Conservation (phyloP, 148 eudicot genomes). For the Silene conica region DNA sequence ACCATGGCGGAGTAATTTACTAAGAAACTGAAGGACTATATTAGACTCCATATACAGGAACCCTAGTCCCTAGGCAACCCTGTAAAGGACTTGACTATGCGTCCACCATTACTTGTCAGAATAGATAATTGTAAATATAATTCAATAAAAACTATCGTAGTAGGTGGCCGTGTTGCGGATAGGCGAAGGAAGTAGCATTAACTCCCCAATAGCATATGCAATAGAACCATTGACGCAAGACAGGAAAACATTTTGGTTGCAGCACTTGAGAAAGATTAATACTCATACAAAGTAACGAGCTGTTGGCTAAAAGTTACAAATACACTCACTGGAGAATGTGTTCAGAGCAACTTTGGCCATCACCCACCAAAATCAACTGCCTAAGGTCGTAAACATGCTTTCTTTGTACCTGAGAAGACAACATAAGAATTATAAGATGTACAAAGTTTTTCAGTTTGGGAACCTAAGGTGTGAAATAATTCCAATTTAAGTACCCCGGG, state of each 20-base stretch:
- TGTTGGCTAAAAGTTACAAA: background rate
- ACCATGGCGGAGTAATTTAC: background rate
- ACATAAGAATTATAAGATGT: background rate
- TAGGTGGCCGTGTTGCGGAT: background rate
- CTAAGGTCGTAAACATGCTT: constrained; percentile 92
- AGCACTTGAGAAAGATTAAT: background rate
- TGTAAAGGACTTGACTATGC: background rate
- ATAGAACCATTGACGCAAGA: constrained; percentile 8
- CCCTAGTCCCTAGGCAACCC: background rate
- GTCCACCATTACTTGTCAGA: background rate
- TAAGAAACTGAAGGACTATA: background rate
- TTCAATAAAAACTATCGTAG: background rate
- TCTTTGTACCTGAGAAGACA: constrained; percentile 73
- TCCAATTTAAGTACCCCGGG: too few species aligned
- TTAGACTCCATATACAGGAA: background rate
- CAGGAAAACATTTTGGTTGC: background rate
- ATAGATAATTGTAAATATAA: constrained; percentile 12
- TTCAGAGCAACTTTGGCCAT: constrained; percentile 75
- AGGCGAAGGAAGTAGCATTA: background rate
- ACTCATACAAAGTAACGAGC: background rate
- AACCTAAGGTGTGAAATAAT: too few species aligned
- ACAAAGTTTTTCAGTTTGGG: background rate
- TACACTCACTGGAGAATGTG: constrained; percentile 73
- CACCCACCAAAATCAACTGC: constrained; percentile 79
- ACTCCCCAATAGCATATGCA: background rate